Evolutionary conservation across 495 filamentous ascomycete species (phyloP), one percentile per base, ranked within the genome.

Genomic region (Penicillium nucicola): DNA sequence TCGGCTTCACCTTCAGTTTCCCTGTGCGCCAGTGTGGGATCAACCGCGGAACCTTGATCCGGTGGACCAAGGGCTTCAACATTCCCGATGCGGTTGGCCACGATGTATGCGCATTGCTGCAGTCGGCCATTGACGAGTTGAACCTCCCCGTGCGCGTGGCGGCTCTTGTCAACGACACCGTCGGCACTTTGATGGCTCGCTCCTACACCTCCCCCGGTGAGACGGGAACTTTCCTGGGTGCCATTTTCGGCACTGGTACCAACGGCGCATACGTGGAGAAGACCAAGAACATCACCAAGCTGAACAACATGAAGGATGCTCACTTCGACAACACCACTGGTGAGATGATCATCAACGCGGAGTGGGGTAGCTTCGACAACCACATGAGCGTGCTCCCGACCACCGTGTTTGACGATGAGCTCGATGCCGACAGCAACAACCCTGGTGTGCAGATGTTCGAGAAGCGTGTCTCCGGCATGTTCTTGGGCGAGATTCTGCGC

Each of bases 311-410:
- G 38, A 65, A 77, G 42, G 69, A 69, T 45, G 72, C 69, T 22
- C 78, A 85, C 17, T 95, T 87, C 56, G 90, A 97, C 67, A 81
- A 79, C 39, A 84, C 81, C 4, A 95, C 92, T 0, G 90, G 91
- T 15, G 82, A 92, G 47, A 98, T 98, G 93, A 90, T 98, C 47
- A 83, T 98, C 66, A 98, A 98, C 69, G 92, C 90, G 2, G 93
- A 98, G 72, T 98, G 93, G 93, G 93, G 93, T 45, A 95, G 89
- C 49, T 98, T 98, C 60, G 93, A 98, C 71, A 98, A 97, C 75
- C 79, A 86, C 53, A 79, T 97, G 56, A 85, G 80, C 52, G 86
- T 93, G 39, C 77, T 97, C 37, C 93, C 95, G 14, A 86, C 83
- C 61, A 97, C 93, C 0, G 67, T 80, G 0, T 97, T 92, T 69